Evolutionary conservation across 1,284 basidiomycete genomes (phyloP).

Genomic region (Heterobasidion irregulare): DNA sequence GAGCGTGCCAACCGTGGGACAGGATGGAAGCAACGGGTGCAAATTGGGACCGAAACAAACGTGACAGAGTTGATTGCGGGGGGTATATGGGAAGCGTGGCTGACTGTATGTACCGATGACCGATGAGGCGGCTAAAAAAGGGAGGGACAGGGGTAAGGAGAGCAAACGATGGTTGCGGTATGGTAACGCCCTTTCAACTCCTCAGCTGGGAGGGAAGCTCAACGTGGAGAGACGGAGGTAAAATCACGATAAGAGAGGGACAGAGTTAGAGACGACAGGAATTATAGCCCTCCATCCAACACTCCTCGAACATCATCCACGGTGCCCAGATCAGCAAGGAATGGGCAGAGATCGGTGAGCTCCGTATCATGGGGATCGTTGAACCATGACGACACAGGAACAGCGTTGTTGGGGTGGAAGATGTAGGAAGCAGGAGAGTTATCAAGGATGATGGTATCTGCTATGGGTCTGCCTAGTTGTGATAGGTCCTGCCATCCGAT

Average conservation of each 20-base stretch:
- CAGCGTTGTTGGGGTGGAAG: constrained; percentile 98
- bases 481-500: constrained; percentile 75
- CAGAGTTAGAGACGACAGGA: constrained; percentile 5
- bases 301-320: constrained; percentile 93
- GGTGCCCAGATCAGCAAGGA: constrained; percentile 80
- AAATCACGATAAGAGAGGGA: not conserved
- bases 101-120: constrained; percentile 25
- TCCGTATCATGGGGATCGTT: constrained; percentile 98
- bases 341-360: constrained; percentile 89
- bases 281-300: constrained; percentile 72
- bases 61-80: constrained; percentile 21
- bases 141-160: not conserved
- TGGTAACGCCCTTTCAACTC: not conserved
- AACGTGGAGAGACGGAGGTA: not conserved
- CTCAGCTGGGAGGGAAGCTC: not conserved
- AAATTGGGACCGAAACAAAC: constrained; percentile 4
- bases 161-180: no score
- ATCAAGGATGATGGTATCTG: constrained; percentile 95
- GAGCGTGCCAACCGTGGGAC: not conserved
- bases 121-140: constrained; percentile 16
- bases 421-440: constrained; percentile 99
- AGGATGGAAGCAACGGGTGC: not conserved
- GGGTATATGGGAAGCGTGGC: constrained; percentile 23
- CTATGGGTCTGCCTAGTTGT: constrained; percentile 89
- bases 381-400: constrained; percentile 99